Base-by-base conservation (phyloP, 1,284 basidiomycete species). In the Naganishia sp. region DNA sequence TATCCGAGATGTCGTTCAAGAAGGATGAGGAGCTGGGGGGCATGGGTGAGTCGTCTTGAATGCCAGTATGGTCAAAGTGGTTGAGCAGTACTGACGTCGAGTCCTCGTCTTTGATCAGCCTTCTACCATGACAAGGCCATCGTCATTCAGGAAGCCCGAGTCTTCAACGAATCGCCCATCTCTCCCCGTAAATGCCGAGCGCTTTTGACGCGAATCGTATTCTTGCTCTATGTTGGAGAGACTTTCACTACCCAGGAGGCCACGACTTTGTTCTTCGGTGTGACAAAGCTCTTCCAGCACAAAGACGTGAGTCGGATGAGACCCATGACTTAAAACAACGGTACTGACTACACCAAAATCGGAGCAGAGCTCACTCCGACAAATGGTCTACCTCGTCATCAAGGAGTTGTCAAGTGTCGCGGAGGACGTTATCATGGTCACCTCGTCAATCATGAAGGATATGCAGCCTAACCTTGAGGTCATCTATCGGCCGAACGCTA, bases 371-470 rank as follows among this genome's bases (percentile, higher is more conserved):
- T 95, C 94, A 3, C 83, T 99, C 65, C 87, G 96, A 70, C 96
- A 99, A 82, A 95, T 95, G 84, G 95, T 99, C 49, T 99, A 99
- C 82, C 85, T 99, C 67, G 91, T 94, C 61, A 97, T 99, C 84
- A 99, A 99, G 83, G 96, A 99, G 81, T 86, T 99, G 21, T 90
- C 93, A 35, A 88, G 87, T 50, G 90, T 90, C n/a, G 93, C 96
- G 21, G 93, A 99, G 80, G 96, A 99, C 83, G 92, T 98, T 45
- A 97, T 99, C 75, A 99, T 99, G 94, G 94, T 98, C 72, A 99
- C 96, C 6, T 93, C 91, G 76, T 97, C 94, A 76, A 99, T 99
- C 80, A 98, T 98, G 94, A 99, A 99, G 84, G 95, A 99, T 77
- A 99, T 99, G 92, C 95, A 99, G 77, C 91, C 94, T 60, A 98